Conservation (phyloP, 2,329 filamentous ascomycete genomes). For the Ophiosphaerella korrae region DNA sequence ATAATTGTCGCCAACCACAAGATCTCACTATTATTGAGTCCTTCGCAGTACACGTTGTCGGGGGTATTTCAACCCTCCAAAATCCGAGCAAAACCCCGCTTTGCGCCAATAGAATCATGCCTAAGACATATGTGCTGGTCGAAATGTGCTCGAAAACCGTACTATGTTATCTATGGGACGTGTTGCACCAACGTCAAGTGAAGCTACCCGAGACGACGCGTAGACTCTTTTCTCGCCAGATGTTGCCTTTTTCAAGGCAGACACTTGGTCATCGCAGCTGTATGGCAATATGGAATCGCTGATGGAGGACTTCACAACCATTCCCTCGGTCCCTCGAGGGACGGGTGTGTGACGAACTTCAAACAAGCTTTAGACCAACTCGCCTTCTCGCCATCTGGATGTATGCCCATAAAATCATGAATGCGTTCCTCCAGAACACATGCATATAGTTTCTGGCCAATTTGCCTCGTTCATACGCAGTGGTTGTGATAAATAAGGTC, state of each 20-base stretch:
- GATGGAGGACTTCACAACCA: not conserved
- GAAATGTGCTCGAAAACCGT: too few relatives aligned
- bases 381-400: not conserved
- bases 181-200: too few relatives aligned
- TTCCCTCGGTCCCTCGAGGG: not conserved
- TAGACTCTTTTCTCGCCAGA: not conserved
- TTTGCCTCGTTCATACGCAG: not conserved
- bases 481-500: conserved; percentile 14
- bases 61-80: too few relatives aligned
- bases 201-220: not conserved
- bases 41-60: not conserved
- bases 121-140: too few relatives aligned
- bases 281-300: not conserved
- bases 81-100: too few relatives aligned
- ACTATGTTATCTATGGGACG: too few relatives aligned
- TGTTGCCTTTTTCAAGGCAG: not conserved
- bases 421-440: conserved; percentile 9
- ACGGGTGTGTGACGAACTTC: not conserved
- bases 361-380: not conserved
- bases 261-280: not conserved
- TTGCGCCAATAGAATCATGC: too few relatives aligned
- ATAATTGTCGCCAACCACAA: not conserved
- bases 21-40: not conserved
- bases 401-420: conserved; percentile 1
- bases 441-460: not conserved